These are phyloP conservation scores for Bipolaris gigantea DNA, from an alignment of 2,329 filamentous ascomycete species.

Conservation along the genomic window DNA sequence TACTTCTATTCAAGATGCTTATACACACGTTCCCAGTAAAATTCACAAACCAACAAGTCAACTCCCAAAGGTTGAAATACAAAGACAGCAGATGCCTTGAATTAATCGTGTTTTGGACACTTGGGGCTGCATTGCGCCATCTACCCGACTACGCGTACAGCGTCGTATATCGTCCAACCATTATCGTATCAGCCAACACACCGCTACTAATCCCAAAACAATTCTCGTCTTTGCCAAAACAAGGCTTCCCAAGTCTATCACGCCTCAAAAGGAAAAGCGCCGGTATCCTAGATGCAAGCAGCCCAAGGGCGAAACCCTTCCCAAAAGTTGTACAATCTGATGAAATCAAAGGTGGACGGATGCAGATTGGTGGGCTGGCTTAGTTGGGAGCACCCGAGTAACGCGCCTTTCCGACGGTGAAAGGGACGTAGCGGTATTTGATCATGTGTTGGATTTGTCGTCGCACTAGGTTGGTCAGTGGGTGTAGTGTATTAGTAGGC, in stretches of 20 bases:
- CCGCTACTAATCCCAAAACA: conserved; percentile 12
- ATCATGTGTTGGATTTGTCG: conserved; percentile 99
- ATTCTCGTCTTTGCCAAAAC: conserved; percentile 13
- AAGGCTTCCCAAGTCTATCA: conserved; percentile 26
- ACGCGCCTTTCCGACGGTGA: conserved; percentile 77
- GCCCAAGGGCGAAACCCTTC: conserved; percentile 5
- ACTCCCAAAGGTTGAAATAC: too few species aligned
- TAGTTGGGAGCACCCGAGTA: conserved; percentile 38
- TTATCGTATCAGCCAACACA: conserved; percentile 9
- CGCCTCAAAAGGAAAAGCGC: conserved; percentile 18
- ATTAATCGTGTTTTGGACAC: neutral
- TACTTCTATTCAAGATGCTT: too few species aligned
- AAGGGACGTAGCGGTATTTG: conserved; percentile 98
- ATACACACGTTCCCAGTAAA: too few species aligned
- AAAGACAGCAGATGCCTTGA: neutral
- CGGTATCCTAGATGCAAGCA: conserved; percentile 19
- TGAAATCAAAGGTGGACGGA: conserved; percentile 2
- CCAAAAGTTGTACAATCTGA: conserved; percentile 5
- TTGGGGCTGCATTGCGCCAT: neutral
- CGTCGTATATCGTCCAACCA: conserved; percentile 20
- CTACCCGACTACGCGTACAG: conserved; percentile 24
- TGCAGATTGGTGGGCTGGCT: neutral
- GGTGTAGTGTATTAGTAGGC: neutral
- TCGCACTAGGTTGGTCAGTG: conserved; percentile 66
- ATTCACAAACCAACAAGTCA: too few species aligned